Conservation (phyloP, 352 stramenopile genomes). For the Pythium folliculosum region DNA sequence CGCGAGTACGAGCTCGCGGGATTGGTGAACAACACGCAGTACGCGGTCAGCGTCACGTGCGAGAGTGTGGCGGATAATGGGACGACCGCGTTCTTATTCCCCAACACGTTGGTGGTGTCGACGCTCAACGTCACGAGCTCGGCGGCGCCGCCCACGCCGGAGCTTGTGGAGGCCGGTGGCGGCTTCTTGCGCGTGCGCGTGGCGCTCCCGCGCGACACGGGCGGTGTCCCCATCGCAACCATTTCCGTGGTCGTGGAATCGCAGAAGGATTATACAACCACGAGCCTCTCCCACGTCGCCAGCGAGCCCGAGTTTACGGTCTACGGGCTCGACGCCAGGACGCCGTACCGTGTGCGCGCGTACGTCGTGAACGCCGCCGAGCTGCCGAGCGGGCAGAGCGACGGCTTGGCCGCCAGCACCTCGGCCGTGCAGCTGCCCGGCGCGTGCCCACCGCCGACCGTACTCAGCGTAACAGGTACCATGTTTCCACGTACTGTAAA, state of each 20-base stretch:
- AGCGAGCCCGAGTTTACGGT: slow-evolving; percentile 27
- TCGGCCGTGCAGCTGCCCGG: slow-evolving; percentile 32
- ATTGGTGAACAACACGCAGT: slow-evolving; percentile 37
- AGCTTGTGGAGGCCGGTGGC: slow-evolving; percentile 22
- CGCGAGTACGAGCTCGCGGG: slow-evolving; percentile 36
- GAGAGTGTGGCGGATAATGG: slow-evolving; percentile 24
- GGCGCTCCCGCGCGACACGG: slow-evolving; percentile 35
- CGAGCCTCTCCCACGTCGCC: slow-evolving; percentile 13
- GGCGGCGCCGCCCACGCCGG: slow-evolving; percentile 11
- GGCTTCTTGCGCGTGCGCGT: slow-evolving; percentile 33
- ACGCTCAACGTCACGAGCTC: slow-evolving; percentile 33
- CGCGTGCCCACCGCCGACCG: slow-evolving; percentile 41
- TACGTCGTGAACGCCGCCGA: slow-evolving; percentile 34
- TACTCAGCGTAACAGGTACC: slow-evolving; percentile 45
- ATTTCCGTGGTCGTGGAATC: slow-evolving; percentile 33
- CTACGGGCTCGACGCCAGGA: slow-evolving; percentile 41
- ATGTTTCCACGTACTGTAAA: background rate
- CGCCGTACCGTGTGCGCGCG: slow-evolving; percentile 36
- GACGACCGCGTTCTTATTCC: slow-evolving; percentile 25
- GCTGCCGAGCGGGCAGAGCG: slow-evolving; percentile 25
- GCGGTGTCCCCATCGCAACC: slow-evolving; percentile 32
- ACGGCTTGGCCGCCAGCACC: slow-evolving; percentile 27
- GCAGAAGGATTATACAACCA: slow-evolving; percentile 9
- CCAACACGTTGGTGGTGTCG: slow-evolving; percentile 31
- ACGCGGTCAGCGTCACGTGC: slow-evolving; percentile 23